phyloP scores from a whole-genome alignment of 1,139 yeast genomes.

The Saccharomyces pastorianus region DNA sequence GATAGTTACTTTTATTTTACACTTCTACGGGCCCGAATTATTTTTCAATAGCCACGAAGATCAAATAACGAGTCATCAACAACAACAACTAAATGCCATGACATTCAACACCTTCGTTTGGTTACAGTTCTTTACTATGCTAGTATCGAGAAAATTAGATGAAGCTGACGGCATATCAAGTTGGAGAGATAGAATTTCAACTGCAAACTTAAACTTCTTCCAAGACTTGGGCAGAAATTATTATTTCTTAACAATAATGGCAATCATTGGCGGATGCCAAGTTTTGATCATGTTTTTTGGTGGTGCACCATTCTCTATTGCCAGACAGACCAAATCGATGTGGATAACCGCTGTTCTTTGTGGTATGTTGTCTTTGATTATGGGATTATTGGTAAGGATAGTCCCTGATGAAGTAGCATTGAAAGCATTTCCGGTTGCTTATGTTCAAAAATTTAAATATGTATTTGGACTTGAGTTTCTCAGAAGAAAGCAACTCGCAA shows the following conservation, averaged over 20 bases:
- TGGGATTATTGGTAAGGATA: constrained; percentile 65
- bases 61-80: constrained; percentile 39
- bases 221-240: constrained; percentile 73
- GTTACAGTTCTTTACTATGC: constrained; percentile 91
- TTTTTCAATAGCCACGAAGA: constrained; percentile 41
- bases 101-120: constrained; percentile 95
- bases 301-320: constrained; percentile 86
- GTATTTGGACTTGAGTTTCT: constrained; percentile 43
- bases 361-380: constrained; percentile 77
- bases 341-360: constrained; percentile 90
- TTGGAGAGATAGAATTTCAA: constrained; percentile 50
- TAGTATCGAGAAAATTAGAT: constrained; percentile 85
- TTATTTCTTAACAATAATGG: constrained; percentile 67
- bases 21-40: constrained; percentile 64
- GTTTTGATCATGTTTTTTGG: constrained; percentile 91
- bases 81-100: constrained; percentile 64
- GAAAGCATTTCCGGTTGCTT: constrained; percentile 56
- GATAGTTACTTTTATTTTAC: constrained; percentile 65
- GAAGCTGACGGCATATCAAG: constrained; percentile 66
- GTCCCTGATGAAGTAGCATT: constrained; percentile 78
- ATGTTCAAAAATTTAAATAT: constrained; percentile 42
- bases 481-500: constrained; percentile 17
- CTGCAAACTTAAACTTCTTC: constrained; percentile 66
- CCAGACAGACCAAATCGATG: constrained; percentile 68
- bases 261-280: constrained; percentile 75